phyloP scores from a whole-genome alignment of 495 filamentous ascomycete species.

The Neurospora sp. region DNA sequence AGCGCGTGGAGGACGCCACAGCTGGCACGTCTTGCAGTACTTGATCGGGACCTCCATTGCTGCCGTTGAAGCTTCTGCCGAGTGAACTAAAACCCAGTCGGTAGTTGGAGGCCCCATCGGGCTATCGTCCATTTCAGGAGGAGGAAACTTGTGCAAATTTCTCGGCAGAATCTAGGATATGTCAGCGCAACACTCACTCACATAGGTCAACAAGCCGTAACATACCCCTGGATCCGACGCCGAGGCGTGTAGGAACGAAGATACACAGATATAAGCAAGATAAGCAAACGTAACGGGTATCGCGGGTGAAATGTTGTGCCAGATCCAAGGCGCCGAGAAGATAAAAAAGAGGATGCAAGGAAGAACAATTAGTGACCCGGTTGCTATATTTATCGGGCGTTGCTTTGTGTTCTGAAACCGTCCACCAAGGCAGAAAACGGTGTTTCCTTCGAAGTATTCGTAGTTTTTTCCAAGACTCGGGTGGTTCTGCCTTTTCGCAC shows the following conservation, averaged over 20 bases:
- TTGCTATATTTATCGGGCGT: constrained; percentile 85
- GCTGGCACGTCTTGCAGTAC: constrained; percentile 92
- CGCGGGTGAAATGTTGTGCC: constrained; percentile 82
- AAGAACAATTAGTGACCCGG: constrained; percentile 64
- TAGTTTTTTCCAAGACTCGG: constrained; percentile 53
- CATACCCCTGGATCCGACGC: constrained; percentile 84
- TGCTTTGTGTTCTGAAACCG: constrained; percentile 80
- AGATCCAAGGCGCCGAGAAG: constrained; percentile 84
- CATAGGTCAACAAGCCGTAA: constrained; percentile 7
- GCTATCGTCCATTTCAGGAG: constrained; percentile 55
- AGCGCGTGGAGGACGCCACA: constrained; percentile 90
- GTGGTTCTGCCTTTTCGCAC: constrained; percentile 16
- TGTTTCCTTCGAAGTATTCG: constrained; percentile 89
- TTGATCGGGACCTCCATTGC: constrained; percentile 97
- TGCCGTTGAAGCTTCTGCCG: constrained; percentile 57
- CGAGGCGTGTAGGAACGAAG: constrained; percentile 88
- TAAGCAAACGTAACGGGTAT: constrained; percentile 89
- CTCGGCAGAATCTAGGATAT: constrained; percentile 63
- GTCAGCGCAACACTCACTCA: constrained; percentile 10
- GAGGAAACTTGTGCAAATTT: constrained; percentile 55
- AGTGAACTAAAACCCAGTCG: constrained; percentile 83
- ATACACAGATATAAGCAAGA: constrained; percentile 77
- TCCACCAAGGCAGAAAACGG: constrained; percentile 76
- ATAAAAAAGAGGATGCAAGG: constrained; percentile 74
- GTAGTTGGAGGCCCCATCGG: constrained; percentile 78